Evolutionary conservation across 2,329 filamentous ascomycete species (phyloP), one percentile per base, ranked within the genome.

Genomic region (Biscogniauxia sp.): DNA sequence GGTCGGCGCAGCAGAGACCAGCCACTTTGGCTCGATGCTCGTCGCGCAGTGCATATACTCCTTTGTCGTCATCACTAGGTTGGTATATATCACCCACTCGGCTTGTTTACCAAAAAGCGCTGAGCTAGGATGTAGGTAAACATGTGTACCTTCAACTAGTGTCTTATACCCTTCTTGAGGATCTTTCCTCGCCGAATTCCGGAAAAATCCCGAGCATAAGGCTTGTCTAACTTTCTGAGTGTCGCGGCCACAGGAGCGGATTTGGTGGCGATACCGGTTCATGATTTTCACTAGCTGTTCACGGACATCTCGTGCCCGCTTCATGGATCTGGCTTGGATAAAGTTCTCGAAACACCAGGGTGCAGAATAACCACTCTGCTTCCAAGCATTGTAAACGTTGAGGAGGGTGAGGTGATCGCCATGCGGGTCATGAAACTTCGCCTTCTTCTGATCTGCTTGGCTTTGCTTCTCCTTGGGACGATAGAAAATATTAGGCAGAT

Each of bases 261-360:
- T 84, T 0, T 84, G 83, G 68, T 97, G 92, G 60, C 89, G 89
- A 77, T 98, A 95, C 5, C 95, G 87, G 59, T 95, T 87, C 89
- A 99, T 96, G 75, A 99, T 98, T 68, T 91, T 91, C 57, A 94
- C 86, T 2, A 99, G 84, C 76, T 99, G 95, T 63, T 96, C 89
- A 19, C 95, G 87, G 0, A 99, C 93, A 73, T 99, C 95, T 74
- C 94, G 91, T 9, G 92, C 93, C 11, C 94, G 89, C 61, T 88
- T 86, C 85, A 99, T 97, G 37, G 88, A 88, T 1, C 93, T 87
- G 4, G 92, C 93, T 73, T 98, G 93, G 73, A 99, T 95, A 74
- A 96, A 99, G 76, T 99, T 97, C 72, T 99, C 96, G 68, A 92
- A 94, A 73, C 95, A 98, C 95, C 95, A 99, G 0, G 93, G 88